Conservation (phyloP, 1,284 basidiomycete genomes). For the Cryptococcus sp. region DNA sequence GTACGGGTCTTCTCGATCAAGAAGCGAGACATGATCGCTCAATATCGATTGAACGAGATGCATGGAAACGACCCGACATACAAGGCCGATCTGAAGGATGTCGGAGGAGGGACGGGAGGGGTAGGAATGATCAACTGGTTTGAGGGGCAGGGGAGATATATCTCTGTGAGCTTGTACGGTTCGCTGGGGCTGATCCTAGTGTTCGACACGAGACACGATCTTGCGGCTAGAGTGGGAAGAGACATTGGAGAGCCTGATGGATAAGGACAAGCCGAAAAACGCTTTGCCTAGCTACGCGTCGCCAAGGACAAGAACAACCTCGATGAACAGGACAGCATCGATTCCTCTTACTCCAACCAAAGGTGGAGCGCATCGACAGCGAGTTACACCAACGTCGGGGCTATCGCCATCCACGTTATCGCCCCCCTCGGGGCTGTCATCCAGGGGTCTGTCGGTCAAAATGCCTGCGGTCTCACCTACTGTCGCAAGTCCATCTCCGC, state of each 20-base stretch:
- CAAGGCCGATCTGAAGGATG: conserved; percentile 59
- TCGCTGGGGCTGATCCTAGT: conserved; percentile 50
- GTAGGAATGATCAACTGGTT: conserved; percentile 60
- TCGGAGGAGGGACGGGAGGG: conserved; percentile 56
- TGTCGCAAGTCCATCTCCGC: too few species aligned
- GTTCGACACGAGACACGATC: conserved; percentile 80
- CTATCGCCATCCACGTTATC: not conserved
- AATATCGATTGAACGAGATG: conserved; percentile 77
- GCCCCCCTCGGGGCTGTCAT: too few species aligned
- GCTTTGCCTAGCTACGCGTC: not conserved
- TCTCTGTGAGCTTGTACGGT: conserved; percentile 60
- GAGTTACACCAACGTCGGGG: not conserved
- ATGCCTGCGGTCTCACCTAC: too few species aligned
- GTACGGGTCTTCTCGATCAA: conserved; percentile 84
- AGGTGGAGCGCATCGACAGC: not conserved
- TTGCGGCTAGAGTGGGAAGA: conserved; percentile 75
- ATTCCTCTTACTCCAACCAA: not conserved
- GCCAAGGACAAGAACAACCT: not conserved
- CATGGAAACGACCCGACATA: not conserved
- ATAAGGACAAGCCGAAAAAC: not conserved
- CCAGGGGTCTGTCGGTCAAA: too few species aligned
- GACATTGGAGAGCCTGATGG: not conserved
- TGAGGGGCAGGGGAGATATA: conserved; percentile 78
- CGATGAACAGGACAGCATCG: not conserved
- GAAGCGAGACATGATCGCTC: conserved; percentile 82